These are phyloP conservation scores for Rhizopus arrhizus DNA, from an alignment of 371 early-diverging fungal species.

Conservation along the genomic window DNA sequence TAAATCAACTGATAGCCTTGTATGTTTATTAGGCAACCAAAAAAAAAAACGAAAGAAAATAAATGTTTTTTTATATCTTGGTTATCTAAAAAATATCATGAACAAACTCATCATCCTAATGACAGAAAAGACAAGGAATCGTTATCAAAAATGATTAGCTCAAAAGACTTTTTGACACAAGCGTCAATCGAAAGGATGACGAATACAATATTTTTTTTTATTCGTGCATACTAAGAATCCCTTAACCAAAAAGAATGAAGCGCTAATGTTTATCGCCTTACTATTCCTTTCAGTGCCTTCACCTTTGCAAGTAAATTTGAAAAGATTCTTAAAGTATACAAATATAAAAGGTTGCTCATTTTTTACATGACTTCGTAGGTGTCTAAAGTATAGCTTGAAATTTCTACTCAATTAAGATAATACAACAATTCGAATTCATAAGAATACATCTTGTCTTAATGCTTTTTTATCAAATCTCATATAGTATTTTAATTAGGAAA, in stretches of 20 bases:
- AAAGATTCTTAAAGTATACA: slow-evolving; percentile 35
- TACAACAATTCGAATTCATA: slow-evolving; percentile 35
- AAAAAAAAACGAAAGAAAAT: not conserved
- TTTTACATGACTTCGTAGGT: slow-evolving; percentile 22
- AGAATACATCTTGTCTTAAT: not conserved
- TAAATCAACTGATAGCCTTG: slow-evolving; percentile 61
- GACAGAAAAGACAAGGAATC: slow-evolving; percentile 28
- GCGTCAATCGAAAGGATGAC: slow-evolving; percentile 67
- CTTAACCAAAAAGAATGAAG: slow-evolving; percentile 41
- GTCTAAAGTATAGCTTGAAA: slow-evolving; percentile 62
- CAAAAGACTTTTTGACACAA: slow-evolving; percentile 62
- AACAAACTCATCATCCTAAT: slow-evolving; percentile 52
- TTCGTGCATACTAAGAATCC: slow-evolving; percentile 68
- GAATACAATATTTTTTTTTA: slow-evolving; percentile 63
- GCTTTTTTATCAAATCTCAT: not conserved
- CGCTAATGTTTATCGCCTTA: slow-evolving; percentile 39
- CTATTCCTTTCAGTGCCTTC: slow-evolving; percentile 58
- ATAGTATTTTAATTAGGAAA: not conserved
- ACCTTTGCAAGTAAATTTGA: slow-evolving; percentile 62
- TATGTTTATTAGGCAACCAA: slow-evolving; percentile 47
- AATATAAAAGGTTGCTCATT: not conserved
- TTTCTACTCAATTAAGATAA: slow-evolving; percentile 31
- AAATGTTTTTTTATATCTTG: slow-evolving; percentile 39
- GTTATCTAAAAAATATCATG: slow-evolving; percentile 67
- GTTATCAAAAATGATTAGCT: slow-evolving; percentile 46